Evolutionary conservation across 2,329 filamentous ascomycete genomes (phyloP).

Genomic region (Ceratocystis diversiconidia): DNA sequence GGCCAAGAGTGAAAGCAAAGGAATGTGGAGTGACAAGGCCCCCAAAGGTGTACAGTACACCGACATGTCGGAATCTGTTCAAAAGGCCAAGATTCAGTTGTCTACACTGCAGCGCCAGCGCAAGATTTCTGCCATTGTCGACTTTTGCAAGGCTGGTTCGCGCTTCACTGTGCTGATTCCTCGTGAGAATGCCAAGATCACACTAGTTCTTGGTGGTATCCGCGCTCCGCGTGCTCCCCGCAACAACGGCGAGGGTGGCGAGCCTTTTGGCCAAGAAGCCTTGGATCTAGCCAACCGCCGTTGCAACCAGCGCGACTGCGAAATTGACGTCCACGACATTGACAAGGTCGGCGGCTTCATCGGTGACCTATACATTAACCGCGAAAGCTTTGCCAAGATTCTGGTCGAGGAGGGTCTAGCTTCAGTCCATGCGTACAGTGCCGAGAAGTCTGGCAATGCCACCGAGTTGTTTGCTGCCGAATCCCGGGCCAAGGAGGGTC

Average conservation of each 20-base stretch:
- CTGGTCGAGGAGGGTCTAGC: conserved; percentile 90
- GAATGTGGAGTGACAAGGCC: conserved; percentile 87
- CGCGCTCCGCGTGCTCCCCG: conserved; percentile 78
- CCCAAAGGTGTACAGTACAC: conserved; percentile 69
- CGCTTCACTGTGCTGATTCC: conserved; percentile 86
- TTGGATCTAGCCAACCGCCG: conserved; percentile 79
- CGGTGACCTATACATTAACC: conserved; percentile 80
- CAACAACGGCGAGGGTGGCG: conserved; percentile 58
- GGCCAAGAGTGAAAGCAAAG: conserved; percentile 78
- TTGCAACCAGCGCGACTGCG: conserved; percentile 86
- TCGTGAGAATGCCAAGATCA: conserved; percentile 85
- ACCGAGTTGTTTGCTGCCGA: conserved; percentile 79
- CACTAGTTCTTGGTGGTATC: conserved; percentile 85
- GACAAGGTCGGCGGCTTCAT: conserved; percentile 98
- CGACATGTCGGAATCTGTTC: conserved; percentile 81
- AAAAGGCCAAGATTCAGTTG: conserved; percentile 91
- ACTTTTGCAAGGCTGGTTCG: conserved; percentile 95
- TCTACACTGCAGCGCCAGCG: conserved; percentile 78
- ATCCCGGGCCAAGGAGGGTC: conserved; percentile 72
- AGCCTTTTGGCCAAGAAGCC: conserved; percentile 91
- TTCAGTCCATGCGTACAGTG: conserved; percentile 84
- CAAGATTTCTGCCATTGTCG: conserved; percentile 82
- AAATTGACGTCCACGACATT: conserved; percentile 85
- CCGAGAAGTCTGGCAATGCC: conserved; percentile 84
- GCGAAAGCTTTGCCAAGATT: conserved; percentile 87